These are phyloP conservation scores for Ganoderma sinense DNA, from an alignment of 1,284 basidiomycete species.

Conservation along the genomic window DNA sequence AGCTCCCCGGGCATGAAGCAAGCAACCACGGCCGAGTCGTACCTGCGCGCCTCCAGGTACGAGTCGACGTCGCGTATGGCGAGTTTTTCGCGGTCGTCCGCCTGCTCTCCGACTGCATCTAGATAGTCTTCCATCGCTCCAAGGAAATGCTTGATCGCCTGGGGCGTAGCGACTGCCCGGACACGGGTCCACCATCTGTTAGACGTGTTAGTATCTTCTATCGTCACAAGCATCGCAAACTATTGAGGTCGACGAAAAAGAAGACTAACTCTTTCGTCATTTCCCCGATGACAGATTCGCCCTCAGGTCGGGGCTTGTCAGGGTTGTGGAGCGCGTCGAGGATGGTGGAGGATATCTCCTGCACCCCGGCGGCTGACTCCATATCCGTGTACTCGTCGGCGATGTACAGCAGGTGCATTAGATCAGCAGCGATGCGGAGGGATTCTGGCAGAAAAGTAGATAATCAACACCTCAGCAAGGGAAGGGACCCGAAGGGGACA, in stretches of 20 bases:
- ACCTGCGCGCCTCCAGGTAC: neutral
- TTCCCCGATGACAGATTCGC: neutral
- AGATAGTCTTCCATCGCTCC: neutral
- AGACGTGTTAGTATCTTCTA: neutral
- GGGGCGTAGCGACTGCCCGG: neutral
- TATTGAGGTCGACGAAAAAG: neutral
- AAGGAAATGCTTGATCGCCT: neutral
- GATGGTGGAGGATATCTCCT: constrained; percentile 17
- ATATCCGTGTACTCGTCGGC: constrained; percentile 52
- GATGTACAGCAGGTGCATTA: constrained; percentile 51
- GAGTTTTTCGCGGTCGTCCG: neutral
- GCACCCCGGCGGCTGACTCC: constrained; percentile 34
- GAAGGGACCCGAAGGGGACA: neutral
- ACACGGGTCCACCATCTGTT: neutral
- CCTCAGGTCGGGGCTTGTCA: constrained; percentile 9
- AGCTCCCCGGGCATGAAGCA: neutral
- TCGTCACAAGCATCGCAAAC: neutral
- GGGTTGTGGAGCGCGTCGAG: constrained; percentile 11
- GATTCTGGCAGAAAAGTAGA: constrained; percentile 10
- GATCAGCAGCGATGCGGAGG: constrained; percentile 43
- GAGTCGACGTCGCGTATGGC: neutral
- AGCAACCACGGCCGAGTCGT: neutral
- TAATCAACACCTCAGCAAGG: neutral
- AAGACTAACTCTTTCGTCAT: neutral
- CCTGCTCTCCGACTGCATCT: neutral